Evolutionary conservation across 2,329 filamentous ascomycete species (phyloP).

Genomic region (Cytospora leucostoma): DNA sequence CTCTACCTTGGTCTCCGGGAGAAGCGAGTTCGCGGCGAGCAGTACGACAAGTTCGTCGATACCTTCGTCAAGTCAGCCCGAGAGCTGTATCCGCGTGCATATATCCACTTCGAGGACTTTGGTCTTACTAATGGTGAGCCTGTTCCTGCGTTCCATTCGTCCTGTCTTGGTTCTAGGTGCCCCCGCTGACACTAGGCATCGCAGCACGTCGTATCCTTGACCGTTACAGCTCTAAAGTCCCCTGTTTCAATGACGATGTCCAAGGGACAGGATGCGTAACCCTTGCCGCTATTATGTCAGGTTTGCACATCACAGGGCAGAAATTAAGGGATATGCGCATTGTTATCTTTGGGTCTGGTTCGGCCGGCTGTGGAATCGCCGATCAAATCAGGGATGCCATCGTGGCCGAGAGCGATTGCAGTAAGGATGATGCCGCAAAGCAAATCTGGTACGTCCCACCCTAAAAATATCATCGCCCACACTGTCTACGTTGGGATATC

Average conservation of each 20-base stretch:
- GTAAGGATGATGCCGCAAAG: constrained; percentile 71
- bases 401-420: constrained; percentile 64
- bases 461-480: background rate
- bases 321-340: constrained; percentile 69
- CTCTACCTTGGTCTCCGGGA: constrained; percentile 76
- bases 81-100: constrained; percentile 74
- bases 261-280: constrained; percentile 89
- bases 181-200: background rate
- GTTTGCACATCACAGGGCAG: constrained; percentile 66
- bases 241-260: constrained; percentile 91
- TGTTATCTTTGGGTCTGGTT: constrained; percentile 78
- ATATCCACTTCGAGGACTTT: constrained; percentile 91
- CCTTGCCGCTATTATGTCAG: constrained; percentile 78
- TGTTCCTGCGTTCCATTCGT: background rate
- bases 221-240: constrained; percentile 68
- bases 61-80: constrained; percentile 69
- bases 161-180: too few relatives aligned
- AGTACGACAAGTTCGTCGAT: constrained; percentile 78
- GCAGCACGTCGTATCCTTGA: constrained; percentile 73
- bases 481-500: rapidly evolving
- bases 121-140: constrained; percentile 67
- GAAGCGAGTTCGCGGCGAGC: constrained; percentile 65
- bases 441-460: constrained; percentile 68
- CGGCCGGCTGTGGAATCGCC: constrained; percentile 82
- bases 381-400: constrained; percentile 84